These are phyloP conservation scores for Coelastrella sp. DNA, from an alignment of 139 green algal genomes.

Conservation along the genomic window DNA sequence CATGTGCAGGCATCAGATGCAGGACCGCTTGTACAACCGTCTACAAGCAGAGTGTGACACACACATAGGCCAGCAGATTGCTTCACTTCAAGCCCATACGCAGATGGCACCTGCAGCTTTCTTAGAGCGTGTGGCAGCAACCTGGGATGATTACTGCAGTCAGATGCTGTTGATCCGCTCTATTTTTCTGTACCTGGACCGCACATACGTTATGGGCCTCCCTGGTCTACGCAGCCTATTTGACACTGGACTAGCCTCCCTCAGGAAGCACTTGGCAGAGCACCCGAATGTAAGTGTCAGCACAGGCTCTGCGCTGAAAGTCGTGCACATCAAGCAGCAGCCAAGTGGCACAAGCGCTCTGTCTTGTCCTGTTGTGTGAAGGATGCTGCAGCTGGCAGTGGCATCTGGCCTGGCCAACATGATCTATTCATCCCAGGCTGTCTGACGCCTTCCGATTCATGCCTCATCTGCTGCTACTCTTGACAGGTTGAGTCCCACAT, in stretches of 20 bases:
- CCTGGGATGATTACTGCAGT: slow-evolving; percentile 86
- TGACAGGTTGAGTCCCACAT: slow-evolving; percentile 75
- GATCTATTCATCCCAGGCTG: too few relatives aligned
- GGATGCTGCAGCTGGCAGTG: background rate
- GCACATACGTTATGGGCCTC: slow-evolving; percentile 87
- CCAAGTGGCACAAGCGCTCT: background rate
- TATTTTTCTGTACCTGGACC: slow-evolving; percentile 98
- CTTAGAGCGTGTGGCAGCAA: slow-evolving; percentile 73
- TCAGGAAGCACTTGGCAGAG: slow-evolving; percentile 81
- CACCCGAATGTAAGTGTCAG: slow-evolving; percentile 66
- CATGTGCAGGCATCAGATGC: slow-evolving; percentile 94
- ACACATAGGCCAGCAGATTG: slow-evolving; percentile 74
- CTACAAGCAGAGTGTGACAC: slow-evolving; percentile 82
- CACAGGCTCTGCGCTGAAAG: background rate
- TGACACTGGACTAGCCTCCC: slow-evolving; percentile 93
- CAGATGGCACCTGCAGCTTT: slow-evolving; percentile 79
- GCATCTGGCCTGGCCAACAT: background rate
- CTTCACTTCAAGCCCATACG: slow-evolving; percentile 54
- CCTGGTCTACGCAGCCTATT: slow-evolving; percentile 81
- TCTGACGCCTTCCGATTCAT: background rate
- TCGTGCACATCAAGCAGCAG: background rate
- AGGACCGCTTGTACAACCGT: slow-evolving; percentile 79
- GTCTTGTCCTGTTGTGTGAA: background rate
- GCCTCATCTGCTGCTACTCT: background rate
- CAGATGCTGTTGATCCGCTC: slow-evolving; percentile 91